These are phyloP conservation scores for Phallus indusiatus DNA, from an alignment of 768 basidiomycete species.

Conservation along the genomic window DNA sequence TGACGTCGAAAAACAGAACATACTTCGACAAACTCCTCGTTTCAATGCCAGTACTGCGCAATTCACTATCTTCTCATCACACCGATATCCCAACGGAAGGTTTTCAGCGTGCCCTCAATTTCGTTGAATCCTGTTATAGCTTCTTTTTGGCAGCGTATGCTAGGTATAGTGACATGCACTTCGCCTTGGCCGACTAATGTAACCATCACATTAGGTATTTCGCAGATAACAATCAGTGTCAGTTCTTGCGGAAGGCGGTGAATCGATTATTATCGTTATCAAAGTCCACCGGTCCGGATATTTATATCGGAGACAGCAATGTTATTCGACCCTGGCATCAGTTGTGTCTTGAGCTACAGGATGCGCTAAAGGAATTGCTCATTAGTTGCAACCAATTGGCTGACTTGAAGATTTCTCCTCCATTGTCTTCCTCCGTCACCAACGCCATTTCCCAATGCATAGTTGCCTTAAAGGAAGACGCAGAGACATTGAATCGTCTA, in stretches of 20 bases:
- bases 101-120: constrained; percentile 64
- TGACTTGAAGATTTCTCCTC: background rate
- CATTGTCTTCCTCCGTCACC: background rate
- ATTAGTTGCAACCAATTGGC: background rate
- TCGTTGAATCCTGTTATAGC: constrained; percentile 56
- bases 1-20: constrained; percentile 37
- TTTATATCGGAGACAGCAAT: background rate
- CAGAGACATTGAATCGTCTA: background rate
- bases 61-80: constrained; percentile 60
- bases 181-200: background rate
- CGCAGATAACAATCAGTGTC: background rate
- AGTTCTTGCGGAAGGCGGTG: background rate
- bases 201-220: background rate
- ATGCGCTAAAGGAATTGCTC: constrained; percentile 1
- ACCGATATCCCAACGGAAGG: constrained; percentile 81
- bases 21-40: constrained; percentile 60
- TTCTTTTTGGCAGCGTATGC: constrained; percentile 54
- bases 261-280: background rate
- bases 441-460: background rate
- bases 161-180: constrained; percentile 37
- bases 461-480: background rate
- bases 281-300: background rate
- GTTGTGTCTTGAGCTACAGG: background rate
- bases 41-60: constrained; percentile 56
- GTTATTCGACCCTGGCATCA: background rate